phyloP scores from a whole-genome alignment of 2,329 filamentous ascomycete genomes.

The Alternaria burnsii region DNA sequence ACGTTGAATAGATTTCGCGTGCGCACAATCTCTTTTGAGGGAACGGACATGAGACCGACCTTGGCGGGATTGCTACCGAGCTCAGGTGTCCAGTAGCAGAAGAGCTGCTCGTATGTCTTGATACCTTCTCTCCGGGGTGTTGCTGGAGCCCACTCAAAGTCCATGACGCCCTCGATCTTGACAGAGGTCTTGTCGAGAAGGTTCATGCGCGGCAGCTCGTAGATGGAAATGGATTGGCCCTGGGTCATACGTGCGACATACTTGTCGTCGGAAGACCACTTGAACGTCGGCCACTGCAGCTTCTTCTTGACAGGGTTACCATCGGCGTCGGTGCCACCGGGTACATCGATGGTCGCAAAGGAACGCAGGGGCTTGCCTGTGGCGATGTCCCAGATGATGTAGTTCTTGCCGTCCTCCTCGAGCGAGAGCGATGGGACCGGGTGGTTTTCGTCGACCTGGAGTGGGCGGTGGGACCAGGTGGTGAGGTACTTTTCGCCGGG shows the following conservation, averaged over 20 bases:
- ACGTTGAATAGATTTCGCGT: constrained; percentile 98
- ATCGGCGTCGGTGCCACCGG: constrained; percentile 68
- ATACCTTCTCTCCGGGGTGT: constrained; percentile 81
- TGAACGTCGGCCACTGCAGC: constrained; percentile 98
- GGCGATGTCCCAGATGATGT: constrained; percentile 96
- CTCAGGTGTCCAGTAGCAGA: constrained; percentile 99
- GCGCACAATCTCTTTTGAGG: constrained; percentile 91
- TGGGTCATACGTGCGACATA: constrained; percentile 93
- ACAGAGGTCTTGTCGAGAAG: constrained; percentile 89
- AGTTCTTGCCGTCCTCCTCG: constrained; percentile 99
- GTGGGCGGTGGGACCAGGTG: constrained; percentile 95
- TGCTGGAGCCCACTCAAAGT: constrained; percentile 97
- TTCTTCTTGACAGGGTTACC: constrained; percentile 82
- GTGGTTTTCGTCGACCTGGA: constrained; percentile 89
- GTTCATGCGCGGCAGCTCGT: constrained; percentile 88
- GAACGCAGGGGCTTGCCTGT: constrained; percentile 90
- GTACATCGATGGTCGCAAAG: constrained; percentile 87
- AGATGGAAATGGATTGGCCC: constrained; percentile 87
- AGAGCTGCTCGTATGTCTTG: constrained; percentile 92
- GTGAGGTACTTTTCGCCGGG: constrained; percentile 91
- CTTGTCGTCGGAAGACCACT: constrained; percentile 98
- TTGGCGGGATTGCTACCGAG: constrained; percentile 97
- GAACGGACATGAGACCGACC: constrained; percentile 95
- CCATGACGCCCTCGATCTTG: constrained; percentile 95
- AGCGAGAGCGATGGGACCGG: constrained; percentile 74